Percentiles rank a stretch among this genome's conserved stretches.
These are phyloP conservation scores for Didymosphaeria variabile DNA, from an alignment of 2,329 filamentous ascomycete genomes.

Conservation along the genomic window DNA sequence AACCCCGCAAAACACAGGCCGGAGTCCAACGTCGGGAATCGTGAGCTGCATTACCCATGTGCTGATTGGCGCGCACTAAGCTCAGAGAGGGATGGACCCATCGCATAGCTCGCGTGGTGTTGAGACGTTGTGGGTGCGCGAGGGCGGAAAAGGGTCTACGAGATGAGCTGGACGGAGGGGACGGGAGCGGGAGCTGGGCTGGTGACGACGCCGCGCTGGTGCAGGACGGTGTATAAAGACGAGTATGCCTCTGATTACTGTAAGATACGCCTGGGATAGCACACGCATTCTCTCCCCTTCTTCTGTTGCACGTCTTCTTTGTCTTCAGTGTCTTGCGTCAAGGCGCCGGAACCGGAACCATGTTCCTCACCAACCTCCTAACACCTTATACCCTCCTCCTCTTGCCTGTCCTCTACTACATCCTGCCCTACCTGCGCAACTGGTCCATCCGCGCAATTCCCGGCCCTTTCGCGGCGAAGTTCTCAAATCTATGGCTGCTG, in stretches of 20 bases:
- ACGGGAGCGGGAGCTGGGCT: background rate
- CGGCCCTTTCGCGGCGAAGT: slow-evolving; percentile 70
- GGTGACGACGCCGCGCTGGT: background rate
- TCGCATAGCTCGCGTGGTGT: too few relatives aligned
- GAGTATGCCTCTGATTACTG: background rate
- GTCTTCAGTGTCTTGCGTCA: background rate
- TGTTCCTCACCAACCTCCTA: slow-evolving; percentile 51
- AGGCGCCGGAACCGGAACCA: slow-evolving; percentile 14
- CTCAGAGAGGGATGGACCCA: background rate
- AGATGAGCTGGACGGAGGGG: background rate
- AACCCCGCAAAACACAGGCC: background rate
- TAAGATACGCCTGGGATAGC: background rate
- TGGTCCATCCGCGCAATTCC: slow-evolving; percentile 65
- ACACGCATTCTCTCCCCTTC: background rate
- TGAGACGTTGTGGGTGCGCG: background rate
- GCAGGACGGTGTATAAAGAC: background rate
- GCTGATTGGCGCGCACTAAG: slow-evolving; percentile 10
- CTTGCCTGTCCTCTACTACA: slow-evolving; percentile 62
- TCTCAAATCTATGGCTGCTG: slow-evolving; percentile 84
- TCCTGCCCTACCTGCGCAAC: slow-evolving; percentile 69
- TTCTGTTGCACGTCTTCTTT: background rate
- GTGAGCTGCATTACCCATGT: background rate
- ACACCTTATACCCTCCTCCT: slow-evolving; percentile 59
- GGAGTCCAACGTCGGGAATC: slow-evolving; percentile 15
- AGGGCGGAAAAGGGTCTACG: background rate